A percentile compares a stretch with the other conserved stretches of the same genome.
These are phyloP conservation scores for Mycena epipterygia DNA, from an alignment of 768 basidiomycete genomes.

Conservation along the genomic window DNA sequence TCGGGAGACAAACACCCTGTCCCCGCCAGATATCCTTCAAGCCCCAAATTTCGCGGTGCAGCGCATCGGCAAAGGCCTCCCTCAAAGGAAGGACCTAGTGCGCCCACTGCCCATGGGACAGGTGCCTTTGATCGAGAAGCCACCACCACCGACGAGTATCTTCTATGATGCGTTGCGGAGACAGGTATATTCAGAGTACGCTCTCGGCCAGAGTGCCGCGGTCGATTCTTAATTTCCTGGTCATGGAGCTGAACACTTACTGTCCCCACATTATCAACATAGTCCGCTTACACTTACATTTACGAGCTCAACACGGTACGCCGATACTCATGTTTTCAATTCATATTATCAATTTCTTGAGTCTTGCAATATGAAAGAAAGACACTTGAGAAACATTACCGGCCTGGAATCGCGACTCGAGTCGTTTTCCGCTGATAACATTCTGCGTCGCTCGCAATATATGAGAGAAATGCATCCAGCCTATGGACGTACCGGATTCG, in stretches of 20 bases:
- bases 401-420: no score
- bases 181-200: constrained; percentile 2
- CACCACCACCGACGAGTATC: constrained; percentile 18
- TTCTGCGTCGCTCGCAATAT: no score
- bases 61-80: neutral
- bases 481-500: no score
- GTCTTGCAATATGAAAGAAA: no score
- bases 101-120: neutral
- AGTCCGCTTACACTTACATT: neutral
- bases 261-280: neutral
- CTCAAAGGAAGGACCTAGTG: constrained; percentile 4
- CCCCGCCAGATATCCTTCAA: neutral
- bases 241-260: no score
- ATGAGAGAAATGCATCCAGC: no score
- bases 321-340: no score
- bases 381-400: no score
- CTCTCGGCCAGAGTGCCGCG: neutral
- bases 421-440: no score
- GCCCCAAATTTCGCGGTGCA: constrained; percentile 7
- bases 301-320: neutral
- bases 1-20: neutral
- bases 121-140: neutral
- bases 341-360: no score
- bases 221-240: neutral
- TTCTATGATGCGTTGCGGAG: constrained; percentile 12